These are phyloP conservation scores for Exobasidium cylindrosporum DNA, from an alignment of 1,284 basidiomycete genomes.

Conservation along the genomic window DNA sequence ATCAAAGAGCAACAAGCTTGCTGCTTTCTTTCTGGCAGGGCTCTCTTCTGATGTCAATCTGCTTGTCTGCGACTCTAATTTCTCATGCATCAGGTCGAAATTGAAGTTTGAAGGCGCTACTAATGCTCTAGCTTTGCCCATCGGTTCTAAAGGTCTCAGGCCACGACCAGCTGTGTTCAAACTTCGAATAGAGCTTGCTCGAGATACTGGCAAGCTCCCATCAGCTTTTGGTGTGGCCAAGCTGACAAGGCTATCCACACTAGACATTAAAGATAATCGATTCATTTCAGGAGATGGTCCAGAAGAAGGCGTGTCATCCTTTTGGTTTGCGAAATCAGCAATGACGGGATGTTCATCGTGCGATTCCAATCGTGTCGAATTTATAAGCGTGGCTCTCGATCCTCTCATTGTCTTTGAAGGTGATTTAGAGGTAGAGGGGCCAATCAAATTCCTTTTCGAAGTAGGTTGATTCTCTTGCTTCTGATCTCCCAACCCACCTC, in stretches of 20 bases:
- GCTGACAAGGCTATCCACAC: slow-evolving; percentile 2
- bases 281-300: background rate
- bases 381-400: background rate
- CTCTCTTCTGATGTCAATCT: background rate
- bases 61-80: background rate
- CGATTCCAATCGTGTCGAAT: slow-evolving; percentile 11
- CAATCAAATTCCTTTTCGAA: background rate
- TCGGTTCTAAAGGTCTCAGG: slow-evolving; percentile 34
- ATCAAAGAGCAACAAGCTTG: background rate
- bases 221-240: background rate
- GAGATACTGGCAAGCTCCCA: background rate
- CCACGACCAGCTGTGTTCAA: slow-evolving; percentile 33
- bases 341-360: slow-evolving; percentile 16
- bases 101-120: slow-evolving; percentile 35
- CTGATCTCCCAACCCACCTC: background rate
- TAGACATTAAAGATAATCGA: background rate
- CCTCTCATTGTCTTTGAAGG: background rate
- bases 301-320: background rate
- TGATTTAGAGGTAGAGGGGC: background rate
- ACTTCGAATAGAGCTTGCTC: slow-evolving; percentile 27
- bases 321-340: background rate
- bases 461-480: background rate
- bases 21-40: background rate
- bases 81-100: slow-evolving; percentile 14
- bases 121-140: slow-evolving; percentile 41